phyloP scores from a whole-genome alignment of 2,329 filamentous ascomycete species.

The Pestalotiopsis sp. region DNA sequence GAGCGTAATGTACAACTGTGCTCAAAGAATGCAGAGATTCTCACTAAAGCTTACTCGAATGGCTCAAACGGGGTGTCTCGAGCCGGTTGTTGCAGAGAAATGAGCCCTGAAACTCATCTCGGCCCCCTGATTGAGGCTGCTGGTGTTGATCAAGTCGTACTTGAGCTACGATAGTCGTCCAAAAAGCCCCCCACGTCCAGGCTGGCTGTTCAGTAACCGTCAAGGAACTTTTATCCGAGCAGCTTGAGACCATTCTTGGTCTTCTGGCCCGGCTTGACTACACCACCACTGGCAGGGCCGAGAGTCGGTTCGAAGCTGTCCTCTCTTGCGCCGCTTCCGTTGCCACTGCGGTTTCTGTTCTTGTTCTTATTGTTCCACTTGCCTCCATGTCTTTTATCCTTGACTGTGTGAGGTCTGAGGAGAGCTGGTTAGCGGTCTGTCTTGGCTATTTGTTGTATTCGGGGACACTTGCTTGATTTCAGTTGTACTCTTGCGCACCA shows the following conservation, averaged over 20 bases:
- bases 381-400: conserved; percentile 44
- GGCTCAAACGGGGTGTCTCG: not conserved
- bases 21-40: not conserved
- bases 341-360: conserved; percentile 31
- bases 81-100: not conserved
- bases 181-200: too few relatives aligned
- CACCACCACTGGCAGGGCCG: conserved; percentile 51
- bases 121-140: not conserved
- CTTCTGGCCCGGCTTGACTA: conserved; percentile 64
- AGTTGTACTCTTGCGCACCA: conserved; percentile 84
- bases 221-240: conserved; percentile 46
- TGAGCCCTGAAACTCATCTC: not conserved
- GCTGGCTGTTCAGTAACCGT: too few relatives aligned
- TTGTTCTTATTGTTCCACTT: conserved; percentile 34
- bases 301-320: conserved; percentile 48
- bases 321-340: conserved; percentile 26
- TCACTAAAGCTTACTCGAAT: not conserved
- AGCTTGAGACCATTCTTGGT: conserved; percentile 66
- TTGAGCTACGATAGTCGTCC: too few relatives aligned
- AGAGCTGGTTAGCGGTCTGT: not conserved
- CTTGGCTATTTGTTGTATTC: not conserved
- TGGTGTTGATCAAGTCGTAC: not conserved
- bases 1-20: not conserved
- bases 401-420: conserved; percentile 57
- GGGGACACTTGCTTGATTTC: conserved; percentile 66